Evolutionary conservation across 2,329 filamentous ascomycete species (phyloP), one percentile per base, ranked within the genome.

Genomic region (Hypoxylon sp.): DNA sequence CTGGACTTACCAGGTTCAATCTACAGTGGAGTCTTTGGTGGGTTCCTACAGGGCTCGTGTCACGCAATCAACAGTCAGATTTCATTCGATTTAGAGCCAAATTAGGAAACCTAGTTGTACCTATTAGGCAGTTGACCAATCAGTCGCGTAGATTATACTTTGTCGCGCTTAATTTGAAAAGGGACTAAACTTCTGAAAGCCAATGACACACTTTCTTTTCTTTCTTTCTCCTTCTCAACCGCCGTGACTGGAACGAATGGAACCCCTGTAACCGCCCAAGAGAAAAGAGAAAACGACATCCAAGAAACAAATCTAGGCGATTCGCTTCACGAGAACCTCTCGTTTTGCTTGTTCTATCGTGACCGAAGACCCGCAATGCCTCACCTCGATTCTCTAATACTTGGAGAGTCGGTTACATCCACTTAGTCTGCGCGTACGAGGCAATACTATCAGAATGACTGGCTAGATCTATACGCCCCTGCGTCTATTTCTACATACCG

Each of bases 241-340:
- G 57, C 59, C 57, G 56, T 57, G 21, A 51, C 55, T 50, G n/a
- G n/a, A n/a, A n/a, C n/a, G n/a, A n/a, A n/a, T 17, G 26, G 11
- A 34, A 20, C 21, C 57, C 51, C 42, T 50, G 53, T 64, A 67
- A 58, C 63, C 65, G 62, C 62, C 63, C 45, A 48, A 29, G 13
- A 41, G 40, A 16, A 27, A 34, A 54, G 26, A 11, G 13, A 45
- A 20, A 29, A 57, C 47, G 27, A 41, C 25, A 17, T 37, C 15
- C 8, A 31, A 27, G 20, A 19, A 36, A 25, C 15, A 49, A 29
- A 8, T 23, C 48, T 42, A 37, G 50, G 62, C 63, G 61, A 63
- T 59, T 67, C 65, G 66, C 65, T 59, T 66, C 61, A 57, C 56
- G 46, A 67, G 45, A 63, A 55, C 69, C 69, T 70, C 68, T 71